These are phyloP conservation scores for Candida verbasci DNA, from an alignment of 805 yeast genomes.

Conservation along the genomic window DNA sequence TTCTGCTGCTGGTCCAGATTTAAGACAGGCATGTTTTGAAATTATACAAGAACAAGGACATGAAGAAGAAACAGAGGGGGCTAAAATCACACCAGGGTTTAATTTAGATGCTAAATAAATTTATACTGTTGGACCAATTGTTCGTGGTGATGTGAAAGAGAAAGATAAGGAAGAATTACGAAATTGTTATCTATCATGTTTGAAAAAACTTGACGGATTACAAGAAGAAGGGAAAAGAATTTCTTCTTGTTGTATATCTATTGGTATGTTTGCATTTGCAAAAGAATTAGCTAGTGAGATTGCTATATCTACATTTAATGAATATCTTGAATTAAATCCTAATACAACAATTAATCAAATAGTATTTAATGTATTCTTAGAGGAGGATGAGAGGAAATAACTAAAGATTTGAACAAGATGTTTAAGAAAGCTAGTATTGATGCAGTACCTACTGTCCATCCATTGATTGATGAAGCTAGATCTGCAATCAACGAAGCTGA, in stretches of 20 bases:
- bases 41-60: conserved; percentile 3
- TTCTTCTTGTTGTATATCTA: conserved; percentile 6
- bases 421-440: neutral
- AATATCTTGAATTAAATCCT: neutral
- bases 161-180: neutral
- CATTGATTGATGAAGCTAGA: conserved; percentile 1
- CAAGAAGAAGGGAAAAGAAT: conserved; percentile 3
- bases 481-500: neutral
- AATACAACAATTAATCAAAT: conserved; percentile 1
- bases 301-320: neutral
- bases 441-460: neutral
- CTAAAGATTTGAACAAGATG: neutral
- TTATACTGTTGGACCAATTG: conserved; percentile 7
- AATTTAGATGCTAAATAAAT: conserved; percentile 3
- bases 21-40: conserved; percentile 4
- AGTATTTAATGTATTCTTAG: conserved; percentile 6
- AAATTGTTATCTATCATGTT: conserved; percentile 3
- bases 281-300: conserved; percentile 2
- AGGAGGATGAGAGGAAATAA: conserved; percentile 2
- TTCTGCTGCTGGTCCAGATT: conserved; percentile 5
- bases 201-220: neutral
- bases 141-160: neutral
- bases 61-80: conserved; percentile 2
- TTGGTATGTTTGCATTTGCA: conserved; percentile 6
- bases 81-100: conserved; percentile 4